phyloP scores from a whole-genome alignment of 192 early-diverging fungal species.

The Gamsiella multidivaricata region DNA sequence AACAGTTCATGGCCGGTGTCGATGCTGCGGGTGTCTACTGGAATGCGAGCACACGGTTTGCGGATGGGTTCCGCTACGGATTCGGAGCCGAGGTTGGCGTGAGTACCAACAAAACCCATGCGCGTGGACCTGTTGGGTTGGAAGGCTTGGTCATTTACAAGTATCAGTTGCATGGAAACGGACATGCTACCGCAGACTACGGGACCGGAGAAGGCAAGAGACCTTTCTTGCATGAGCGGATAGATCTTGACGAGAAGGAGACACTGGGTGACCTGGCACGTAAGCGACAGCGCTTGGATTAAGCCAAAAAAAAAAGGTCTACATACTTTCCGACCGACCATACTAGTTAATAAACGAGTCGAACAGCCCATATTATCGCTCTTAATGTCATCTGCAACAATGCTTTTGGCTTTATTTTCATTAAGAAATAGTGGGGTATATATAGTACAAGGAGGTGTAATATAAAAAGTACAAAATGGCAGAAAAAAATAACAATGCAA shows the following conservation, averaged over 20 bases:
- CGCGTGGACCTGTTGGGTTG: conserved; percentile 96
- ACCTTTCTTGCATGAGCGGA: conserved; percentile 77
- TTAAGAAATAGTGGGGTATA: no score
- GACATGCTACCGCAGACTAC: conserved; percentile 86
- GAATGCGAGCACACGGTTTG: conserved; percentile 96
- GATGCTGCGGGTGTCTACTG: conserved; percentile 98
- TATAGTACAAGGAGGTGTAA: no score
- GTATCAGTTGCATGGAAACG: conserved; percentile 91
- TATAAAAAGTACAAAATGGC: no score
- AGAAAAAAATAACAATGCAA: no score
- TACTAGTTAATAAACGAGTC: no score
- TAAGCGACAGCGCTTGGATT: conserved; percentile 20
- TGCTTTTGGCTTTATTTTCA: no score
- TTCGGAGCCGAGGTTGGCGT: conserved; percentile 99
- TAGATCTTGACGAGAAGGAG: conserved; percentile 51
- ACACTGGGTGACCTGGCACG: conserved; percentile 9
- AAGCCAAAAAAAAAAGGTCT: background rate
- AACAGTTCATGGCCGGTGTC: conserved; percentile 89
- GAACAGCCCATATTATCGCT: no score
- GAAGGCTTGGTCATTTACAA: conserved; percentile 99
- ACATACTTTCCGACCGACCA: no score
- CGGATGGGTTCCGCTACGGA: conserved; percentile 98
- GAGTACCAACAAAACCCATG: conserved; percentile 99
- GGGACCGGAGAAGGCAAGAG: conserved; percentile 76
- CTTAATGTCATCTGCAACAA: no score